phyloP scores from a whole-genome alignment of 2,329 filamentous ascomycete species.

The Fusarium falciforme region DNA sequence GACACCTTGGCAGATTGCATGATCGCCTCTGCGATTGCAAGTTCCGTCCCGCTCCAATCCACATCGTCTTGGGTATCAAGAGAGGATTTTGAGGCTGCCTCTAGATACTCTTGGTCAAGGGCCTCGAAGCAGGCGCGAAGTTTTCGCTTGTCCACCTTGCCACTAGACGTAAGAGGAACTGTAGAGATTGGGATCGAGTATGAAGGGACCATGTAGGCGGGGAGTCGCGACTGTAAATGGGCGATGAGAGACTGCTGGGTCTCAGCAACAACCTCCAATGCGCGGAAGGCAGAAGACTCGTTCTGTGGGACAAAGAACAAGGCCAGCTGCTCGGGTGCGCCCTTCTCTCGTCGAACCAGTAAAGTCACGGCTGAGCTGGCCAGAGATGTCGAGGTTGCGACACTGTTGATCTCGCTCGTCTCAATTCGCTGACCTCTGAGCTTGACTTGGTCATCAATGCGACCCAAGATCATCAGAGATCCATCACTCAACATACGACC shows the following conservation, averaged over 20 bases:
- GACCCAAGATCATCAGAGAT: slow-evolving; percentile 77
- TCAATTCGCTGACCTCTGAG: slow-evolving; percentile 85
- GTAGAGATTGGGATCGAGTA: slow-evolving; percentile 75
- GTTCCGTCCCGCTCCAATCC: slow-evolving; percentile 68
- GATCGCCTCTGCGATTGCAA: slow-evolving; percentile 65
- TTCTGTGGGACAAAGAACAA: slow-evolving; percentile 73
- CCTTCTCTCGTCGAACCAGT: slow-evolving; percentile 58
- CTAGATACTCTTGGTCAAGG: slow-evolving; percentile 60
- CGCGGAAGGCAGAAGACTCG: slow-evolving; percentile 44
- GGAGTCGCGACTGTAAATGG: slow-evolving; percentile 66
- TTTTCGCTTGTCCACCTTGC: slow-evolving; percentile 74
- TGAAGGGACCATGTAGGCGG: slow-evolving; percentile 83
- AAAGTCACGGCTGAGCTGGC: slow-evolving; percentile 74
- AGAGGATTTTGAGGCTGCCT: slow-evolving; percentile 42
- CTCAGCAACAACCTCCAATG: slow-evolving; percentile 51
- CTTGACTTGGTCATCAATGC: slow-evolving; percentile 84
- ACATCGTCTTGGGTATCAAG: slow-evolving; percentile 46
- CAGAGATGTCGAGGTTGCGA: slow-evolving; percentile 62
- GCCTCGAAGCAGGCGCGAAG: slow-evolving; percentile 62
- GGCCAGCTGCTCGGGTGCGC: slow-evolving; percentile 66
- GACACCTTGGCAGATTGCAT: slow-evolving; percentile 61
- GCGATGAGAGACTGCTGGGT: slow-evolving; percentile 63
- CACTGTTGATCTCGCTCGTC: slow-evolving; percentile 77
- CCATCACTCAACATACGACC: slow-evolving; percentile 83
- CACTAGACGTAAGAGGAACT: slow-evolving; percentile 79